Base-by-base conservation (phyloP, 1,284 basidiomycete genomes). In the Gomphus sp. region DNA sequence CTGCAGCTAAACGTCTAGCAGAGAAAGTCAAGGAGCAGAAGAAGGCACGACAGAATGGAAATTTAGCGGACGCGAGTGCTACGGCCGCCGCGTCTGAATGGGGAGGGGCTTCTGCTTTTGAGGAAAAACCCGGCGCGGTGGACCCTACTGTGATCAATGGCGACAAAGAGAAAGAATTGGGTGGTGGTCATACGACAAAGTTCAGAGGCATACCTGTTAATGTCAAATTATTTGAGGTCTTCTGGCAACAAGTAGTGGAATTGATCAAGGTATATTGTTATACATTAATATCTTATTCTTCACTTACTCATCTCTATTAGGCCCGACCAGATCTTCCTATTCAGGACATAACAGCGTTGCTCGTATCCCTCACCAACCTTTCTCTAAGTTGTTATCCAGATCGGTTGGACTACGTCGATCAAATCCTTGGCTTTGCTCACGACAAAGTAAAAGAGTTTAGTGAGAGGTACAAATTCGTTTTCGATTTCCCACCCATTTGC, bases 241-340 rank as follows among this genome's bases (percentile, higher is more conserved):
- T 98, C 72, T 98, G 94, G 95, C 87, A 91, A 64, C 95, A 98
- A 71, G 91, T 98, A n/a, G 93, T 97, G 8, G 89, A 95, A 69
- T 81, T 98, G 39, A 94, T 98, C 76, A 94, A 94, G 81, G 93
- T 91, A 59, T 25, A 73, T 67, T 12, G 16, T n/a, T 28, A 31
- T 5, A 22, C 31, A 4, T 56, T 53, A 31, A 41, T 58, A 60
- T 37, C 59, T n/a, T 59, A 45, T 11, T 53, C 18, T 18, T 25
- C 9, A 28, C 54, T 34, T 50, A 18, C 28, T 31, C 14, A 56
- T 43, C 51, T 52, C 51, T 41, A 65, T 16, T 64, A 95, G 93
- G 93, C 93, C 59, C 88, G 94, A 62, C 93, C 94, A 25, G 95
- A 98, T 71, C 74, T 98, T 51, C 92, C 92, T 41, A 92, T 98